These are phyloP conservation scores for Pleurotus tuoliensis DNA, from an alignment of 768 basidiomycete species.

Conservation along the genomic window DNA sequence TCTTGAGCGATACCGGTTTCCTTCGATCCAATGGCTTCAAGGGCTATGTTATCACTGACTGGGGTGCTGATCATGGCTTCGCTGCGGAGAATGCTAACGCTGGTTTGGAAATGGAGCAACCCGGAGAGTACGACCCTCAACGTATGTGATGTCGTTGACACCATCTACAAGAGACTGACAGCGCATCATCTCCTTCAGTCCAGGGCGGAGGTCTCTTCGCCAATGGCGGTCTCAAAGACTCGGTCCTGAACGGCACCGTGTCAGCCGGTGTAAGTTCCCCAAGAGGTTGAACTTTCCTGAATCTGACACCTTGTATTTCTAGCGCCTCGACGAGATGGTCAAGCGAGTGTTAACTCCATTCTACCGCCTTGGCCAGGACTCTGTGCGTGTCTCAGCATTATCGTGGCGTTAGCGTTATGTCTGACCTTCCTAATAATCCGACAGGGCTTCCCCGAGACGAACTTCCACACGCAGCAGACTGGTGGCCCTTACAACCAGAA, in stretches of 20 bases:
- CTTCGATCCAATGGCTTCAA: conserved; percentile 14
- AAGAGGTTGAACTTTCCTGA: background rate
- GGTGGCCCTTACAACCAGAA: conserved; percentile 21
- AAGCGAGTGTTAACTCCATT: conserved; percentile 72
- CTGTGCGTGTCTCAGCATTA: conserved; percentile 33
- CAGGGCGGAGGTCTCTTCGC: conserved; percentile 6
- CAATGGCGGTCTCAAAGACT: background rate
- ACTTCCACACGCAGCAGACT: background rate
- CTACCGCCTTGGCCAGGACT: conserved; percentile 67
- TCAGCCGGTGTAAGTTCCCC: background rate
- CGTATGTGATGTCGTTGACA: background rate
- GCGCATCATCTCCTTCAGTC: background rate
- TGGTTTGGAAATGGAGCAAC: conserved; percentile 19
- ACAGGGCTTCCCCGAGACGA: conserved; percentile 4
- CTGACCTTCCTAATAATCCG: no score
- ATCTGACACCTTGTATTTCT: background rate
- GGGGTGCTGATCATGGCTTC: conserved; percentile 18
- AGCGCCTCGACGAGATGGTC: conserved; percentile 28
- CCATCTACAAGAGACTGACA: no score
- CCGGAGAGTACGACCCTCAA: conserved; percentile 11
- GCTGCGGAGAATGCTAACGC: conserved; percentile 18
- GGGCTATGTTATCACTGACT: conserved; percentile 15
- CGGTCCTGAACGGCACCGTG: background rate
- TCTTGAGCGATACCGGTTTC: conserved; percentile 18
- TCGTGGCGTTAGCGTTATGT: conserved; percentile 49